phyloP scores from a whole-genome alignment of 352 stramenopile species.

The Phytophthora tubulina region DNA sequence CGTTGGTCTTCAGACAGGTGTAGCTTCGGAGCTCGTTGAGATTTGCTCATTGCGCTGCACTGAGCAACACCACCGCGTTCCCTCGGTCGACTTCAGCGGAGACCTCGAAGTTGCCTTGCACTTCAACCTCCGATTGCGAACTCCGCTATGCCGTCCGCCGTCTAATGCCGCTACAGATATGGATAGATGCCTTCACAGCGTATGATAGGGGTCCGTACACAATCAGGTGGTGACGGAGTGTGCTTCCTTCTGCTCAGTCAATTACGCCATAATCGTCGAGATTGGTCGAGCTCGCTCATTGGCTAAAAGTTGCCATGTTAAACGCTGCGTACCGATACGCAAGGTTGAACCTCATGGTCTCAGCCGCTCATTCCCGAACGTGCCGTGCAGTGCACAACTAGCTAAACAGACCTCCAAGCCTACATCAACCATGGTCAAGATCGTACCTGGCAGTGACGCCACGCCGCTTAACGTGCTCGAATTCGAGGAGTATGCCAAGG shows the following conservation, averaged over 20 bases:
- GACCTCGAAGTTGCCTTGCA: conserved; percentile 15
- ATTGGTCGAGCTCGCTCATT: conserved; percentile 34
- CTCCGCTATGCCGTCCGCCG: neutral
- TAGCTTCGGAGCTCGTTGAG: too few relatives aligned
- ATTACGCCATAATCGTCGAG: conserved; percentile 13
- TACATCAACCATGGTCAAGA: conserved; percentile 55
- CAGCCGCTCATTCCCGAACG: conserved; percentile 21
- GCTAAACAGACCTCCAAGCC: conserved; percentile 1
- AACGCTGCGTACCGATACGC: conserved; percentile 15
- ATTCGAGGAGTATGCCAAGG: conserved; percentile 89
- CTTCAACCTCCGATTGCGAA: conserved; percentile 3
- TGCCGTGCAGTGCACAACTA: conserved; percentile 14
- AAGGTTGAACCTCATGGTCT: conserved; percentile 22
- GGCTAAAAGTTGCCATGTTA: conserved; percentile 17
- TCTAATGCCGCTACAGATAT: too few relatives aligned
- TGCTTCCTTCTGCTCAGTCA: neutral
- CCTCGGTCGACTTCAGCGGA: neutral
- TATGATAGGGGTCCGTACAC: too few relatives aligned
- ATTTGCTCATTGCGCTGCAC: neutral
- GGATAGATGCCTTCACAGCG: too few relatives aligned
- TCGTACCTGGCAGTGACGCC: conserved; percentile 77
- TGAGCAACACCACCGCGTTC: neutral
- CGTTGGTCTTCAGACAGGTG: too few relatives aligned
- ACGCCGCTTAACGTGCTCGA: conserved; percentile 91
- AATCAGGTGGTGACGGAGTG: too few relatives aligned